Percentiles rank a stretch among this genome's conserved stretches.
phyloP scores from a whole-genome alignment of 2,329 filamentous ascomycete species.

The Camillea tinctor region DNA sequence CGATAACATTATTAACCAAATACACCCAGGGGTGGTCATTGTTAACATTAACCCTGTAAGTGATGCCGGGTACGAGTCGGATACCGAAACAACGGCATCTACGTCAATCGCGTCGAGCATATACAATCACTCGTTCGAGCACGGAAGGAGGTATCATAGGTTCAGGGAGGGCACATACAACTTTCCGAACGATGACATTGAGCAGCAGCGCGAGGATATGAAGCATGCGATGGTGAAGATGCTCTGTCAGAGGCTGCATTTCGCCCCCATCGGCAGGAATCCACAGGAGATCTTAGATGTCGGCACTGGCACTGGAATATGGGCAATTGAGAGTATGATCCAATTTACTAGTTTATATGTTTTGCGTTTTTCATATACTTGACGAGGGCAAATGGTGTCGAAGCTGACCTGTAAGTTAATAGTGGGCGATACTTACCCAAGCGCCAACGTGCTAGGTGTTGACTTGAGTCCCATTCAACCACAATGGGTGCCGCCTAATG shows the following conservation, averaged over 20 bases:
- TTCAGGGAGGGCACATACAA: conserved; percentile 39
- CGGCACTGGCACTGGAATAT: conserved; percentile 38
- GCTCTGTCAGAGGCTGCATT: conserved; percentile 29
- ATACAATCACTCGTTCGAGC: conserved; percentile 42
- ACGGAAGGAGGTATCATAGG: conserved; percentile 42
- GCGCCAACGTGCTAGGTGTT: conserved; percentile 38
- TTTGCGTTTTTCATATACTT: conserved; percentile 6
- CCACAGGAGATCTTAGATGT: conserved; percentile 25
- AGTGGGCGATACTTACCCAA: conserved; percentile 39
- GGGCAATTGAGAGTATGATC: conserved; percentile 28
- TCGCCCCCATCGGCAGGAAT: conserved; percentile 20
- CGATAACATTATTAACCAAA: conserved; percentile 3
- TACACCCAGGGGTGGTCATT: conserved; percentile 7
- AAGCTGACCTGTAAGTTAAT: conserved; percentile 7
- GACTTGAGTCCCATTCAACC: conserved; percentile 42
- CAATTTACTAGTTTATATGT: conserved; percentile 3
- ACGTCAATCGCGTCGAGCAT: conserved; percentile 36
- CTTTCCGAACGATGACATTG: conserved; percentile 43
- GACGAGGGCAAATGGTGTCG: background rate
- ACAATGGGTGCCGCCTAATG: conserved; percentile 40
- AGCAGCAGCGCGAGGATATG: conserved; percentile 42
- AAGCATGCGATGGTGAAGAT: conserved; percentile 26
- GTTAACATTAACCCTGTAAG: conserved; percentile 8
- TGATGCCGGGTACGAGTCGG: conserved; percentile 25
- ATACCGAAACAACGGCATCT: conserved; percentile 19